Evolutionary conservation across 805 yeast species (phyloP).

Genomic region (Wickerhamomyces mucosus): DNA sequence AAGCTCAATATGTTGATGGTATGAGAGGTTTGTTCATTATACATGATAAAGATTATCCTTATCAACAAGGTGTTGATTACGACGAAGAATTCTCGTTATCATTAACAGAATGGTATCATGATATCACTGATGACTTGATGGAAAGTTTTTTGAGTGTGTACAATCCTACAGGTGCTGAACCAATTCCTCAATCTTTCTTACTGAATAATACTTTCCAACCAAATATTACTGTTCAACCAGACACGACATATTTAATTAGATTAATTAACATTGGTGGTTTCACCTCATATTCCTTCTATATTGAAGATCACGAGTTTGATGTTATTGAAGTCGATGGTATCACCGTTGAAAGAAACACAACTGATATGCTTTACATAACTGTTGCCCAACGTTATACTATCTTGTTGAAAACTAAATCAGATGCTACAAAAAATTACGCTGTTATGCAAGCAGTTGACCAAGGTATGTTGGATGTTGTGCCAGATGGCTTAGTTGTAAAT

Average conservation of each 20-base stretch:
- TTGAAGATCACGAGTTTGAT: slow-evolving; percentile 81
- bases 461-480: slow-evolving; percentile 71
- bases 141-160: slow-evolving; percentile 52
- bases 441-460: slow-evolving; percentile 76
- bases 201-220: slow-evolving; percentile 74
- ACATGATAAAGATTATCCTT: slow-evolving; percentile 48
- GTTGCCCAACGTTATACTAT: slow-evolving; percentile 90
- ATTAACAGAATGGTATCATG: slow-evolving; percentile 86
- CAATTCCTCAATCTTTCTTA: slow-evolving; percentile 75
- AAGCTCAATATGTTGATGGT: slow-evolving; percentile 92
- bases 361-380: slow-evolving; percentile 67
- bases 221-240: slow-evolving; percentile 75
- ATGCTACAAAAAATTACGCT: slow-evolving; percentile 60
- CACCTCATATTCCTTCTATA: slow-evolving; percentile 78
- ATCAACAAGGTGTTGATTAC: slow-evolving; percentile 37
- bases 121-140: slow-evolving; percentile 35
- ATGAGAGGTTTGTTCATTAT: slow-evolving; percentile 73
- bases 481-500: slow-evolving; percentile 56
- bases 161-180: slow-evolving; percentile 98
- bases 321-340: slow-evolving; percentile 92
- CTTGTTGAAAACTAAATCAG: slow-evolving; percentile 61
- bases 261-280: slow-evolving; percentile 85
- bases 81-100: slow-evolving; percentile 71
- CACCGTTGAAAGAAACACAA: slow-evolving; percentile 63
- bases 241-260: slow-evolving; percentile 75